Base-by-base conservation (phyloP, 148 eudicot species). In the Cornus florida region DNA sequence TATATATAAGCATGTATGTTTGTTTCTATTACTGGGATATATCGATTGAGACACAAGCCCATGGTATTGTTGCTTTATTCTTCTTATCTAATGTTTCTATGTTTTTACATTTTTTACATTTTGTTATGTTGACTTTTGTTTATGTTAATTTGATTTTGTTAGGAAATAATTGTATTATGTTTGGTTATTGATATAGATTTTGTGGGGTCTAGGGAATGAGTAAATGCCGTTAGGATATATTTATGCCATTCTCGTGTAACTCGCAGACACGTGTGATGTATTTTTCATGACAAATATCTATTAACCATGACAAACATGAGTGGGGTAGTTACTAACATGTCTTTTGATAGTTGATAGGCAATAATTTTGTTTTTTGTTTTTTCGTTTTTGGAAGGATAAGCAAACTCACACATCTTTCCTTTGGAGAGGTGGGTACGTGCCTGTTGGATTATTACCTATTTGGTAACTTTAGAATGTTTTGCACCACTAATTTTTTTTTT, bases 91-190 rank as follows among this genome's bases (percentile, higher is more conserved):
- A 16, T 72, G 46, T 39, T 46, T 71, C 67, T 22, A 22, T 68
- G 79, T 68, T 20, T 69, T 31, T 59, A n/a, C n/a, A 59, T 65
- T 68, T 20, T 69, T 31, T 59, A n/a, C n/a, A 59, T 65, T 70
- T 17, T 41, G 50, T 62, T 46, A 66, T 74, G 77, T 57, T 5
- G 43, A 74, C 59, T 22, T 75, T 64, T 9, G 69, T 19, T 59
- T 71, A 39, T 22, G 39, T 10, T 71, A 59, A 32, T 62, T 22
- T 16, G 8, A 19, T 64, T 46, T 68, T 24, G 31, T 72, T 32
- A 7, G 65, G 1, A 46, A 67, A 35, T 46, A 53, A 32, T 72
- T 67, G 31, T 66, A 19, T 23, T 11, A 1, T 33, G 65, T 62
- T 9, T 35, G 11, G 22, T 33, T 74, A 33, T 10, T 28, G 64